A percentile compares a stretch with the other conserved stretches of the same genome.
These are phyloP conservation scores for Coemansia sp. DNA, from an alignment of 192 early-diverging fungal genomes.

Conservation along the genomic window DNA sequence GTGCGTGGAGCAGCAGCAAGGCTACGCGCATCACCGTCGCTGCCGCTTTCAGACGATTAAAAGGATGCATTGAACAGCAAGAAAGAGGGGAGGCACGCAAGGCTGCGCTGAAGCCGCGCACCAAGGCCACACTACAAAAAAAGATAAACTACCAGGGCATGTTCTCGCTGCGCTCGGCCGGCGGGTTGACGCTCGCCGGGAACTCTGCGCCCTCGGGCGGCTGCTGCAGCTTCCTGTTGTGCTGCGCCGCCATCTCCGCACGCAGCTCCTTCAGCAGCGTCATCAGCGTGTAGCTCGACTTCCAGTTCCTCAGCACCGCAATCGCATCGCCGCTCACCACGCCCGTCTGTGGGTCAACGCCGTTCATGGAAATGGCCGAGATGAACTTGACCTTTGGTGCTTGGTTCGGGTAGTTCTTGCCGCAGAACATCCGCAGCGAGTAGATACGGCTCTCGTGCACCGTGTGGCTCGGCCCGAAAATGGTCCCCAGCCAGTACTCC, in stretches of 20 bases:
- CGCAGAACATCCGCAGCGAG: slow-evolving; percentile 78
- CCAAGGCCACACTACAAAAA: no score
- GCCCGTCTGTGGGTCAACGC: slow-evolving; percentile 80
- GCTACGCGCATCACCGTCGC: no score
- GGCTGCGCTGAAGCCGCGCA: no score
- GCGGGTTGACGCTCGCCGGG: not conserved
- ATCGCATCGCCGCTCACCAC: slow-evolving; percentile 66
- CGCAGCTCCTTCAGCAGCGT: slow-evolving; percentile 79
- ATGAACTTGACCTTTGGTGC: slow-evolving; percentile 79
- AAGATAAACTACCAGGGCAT: not conserved
- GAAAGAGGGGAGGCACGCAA: no score
- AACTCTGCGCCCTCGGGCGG: slow-evolving; percentile 71
- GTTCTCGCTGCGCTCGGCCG: not conserved
- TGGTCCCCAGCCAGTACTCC: slow-evolving; percentile 92
- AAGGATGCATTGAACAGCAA: no score
- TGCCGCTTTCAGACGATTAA: no score
- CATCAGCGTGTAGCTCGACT: slow-evolving; percentile 70
- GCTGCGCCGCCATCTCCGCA: slow-evolving; percentile 82
- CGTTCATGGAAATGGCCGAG: slow-evolving; percentile 80
- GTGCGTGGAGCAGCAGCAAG: no score
- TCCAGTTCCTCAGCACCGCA: slow-evolving; percentile 81
- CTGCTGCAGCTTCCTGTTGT: slow-evolving; percentile 82
- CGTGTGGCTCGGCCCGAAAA: slow-evolving; percentile 71
- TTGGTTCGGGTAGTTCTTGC: slow-evolving; percentile 75
- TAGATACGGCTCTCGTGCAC: slow-evolving; percentile 98